Evolutionary conservation across 257 asterid species (phyloP), one percentile per base, ranked within the genome.

Genomic region (Jaltomata sinuosa): DNA sequence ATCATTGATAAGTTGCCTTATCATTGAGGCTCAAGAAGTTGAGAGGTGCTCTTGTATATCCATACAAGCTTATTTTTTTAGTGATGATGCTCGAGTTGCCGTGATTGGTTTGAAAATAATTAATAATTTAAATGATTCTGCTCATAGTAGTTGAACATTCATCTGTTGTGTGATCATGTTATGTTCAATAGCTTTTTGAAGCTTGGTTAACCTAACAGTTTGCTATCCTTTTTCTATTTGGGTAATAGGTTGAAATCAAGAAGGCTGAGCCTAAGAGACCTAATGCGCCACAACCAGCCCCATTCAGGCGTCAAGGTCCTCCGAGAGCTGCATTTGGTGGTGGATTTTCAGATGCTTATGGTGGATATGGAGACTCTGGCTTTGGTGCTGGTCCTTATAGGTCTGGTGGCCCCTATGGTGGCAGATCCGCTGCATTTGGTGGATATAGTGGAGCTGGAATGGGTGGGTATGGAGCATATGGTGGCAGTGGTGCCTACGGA

Each of bases 231-330:
- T 65, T 25, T 67, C 10, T 82, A 47, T 78, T 64, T 84, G 72
- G 72, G 81, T 71, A 19, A 81, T 36, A 92, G 95, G 95, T 92
- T 64, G 95, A 92, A 84, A 92, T 92, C 87, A 92, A 92, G 92
- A 92, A 89, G 87, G 93, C 93, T 53, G 95, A 92, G 85, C 95
- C 95, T 0, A 92, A 90, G 89, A 92, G 91, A 84, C 88, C 81
- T 31, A 65, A 90, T 22, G 91, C 89, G 64, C 77, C 87, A 45
- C 87, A 86, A 32, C 91, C 90, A 6, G 87, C 87, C 14, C 88
- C 90, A 49, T 77, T 54, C 82, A 77, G 55, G 62, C 82, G 82
- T 22, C 82, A 77, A 49, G 62, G 45, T 31, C n/a, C 50, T 77
- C 62, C 82, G 8, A 49, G 82, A 77, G 62, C 45, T 59, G 67